Evolutionary conservation across 2,329 filamentous ascomycete genomes (phyloP).

Genomic region (Pezicula neosporulosa): DNA sequence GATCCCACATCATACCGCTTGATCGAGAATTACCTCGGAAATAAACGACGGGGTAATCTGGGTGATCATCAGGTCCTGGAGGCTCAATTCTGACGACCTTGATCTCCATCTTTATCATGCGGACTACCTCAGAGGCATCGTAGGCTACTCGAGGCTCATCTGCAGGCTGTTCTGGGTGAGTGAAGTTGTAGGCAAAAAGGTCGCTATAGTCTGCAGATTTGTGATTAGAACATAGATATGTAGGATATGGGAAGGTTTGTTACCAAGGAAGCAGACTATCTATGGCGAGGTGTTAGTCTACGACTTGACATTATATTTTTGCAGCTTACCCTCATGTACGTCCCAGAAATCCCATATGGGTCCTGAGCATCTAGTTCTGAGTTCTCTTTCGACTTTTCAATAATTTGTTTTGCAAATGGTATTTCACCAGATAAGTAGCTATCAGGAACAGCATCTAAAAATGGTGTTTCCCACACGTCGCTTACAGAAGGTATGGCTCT

Average conservation of each 20-base stretch:
- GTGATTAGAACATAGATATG: slow-evolving; percentile 31
- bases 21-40: slow-evolving; percentile 62
- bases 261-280: slow-evolving; percentile 42
- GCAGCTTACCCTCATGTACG: slow-evolving; percentile 61
- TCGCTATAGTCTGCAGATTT: slow-evolving; percentile 64
- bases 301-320: background rate
- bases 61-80: slow-evolving; percentile 54
- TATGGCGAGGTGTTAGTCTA: slow-evolving; percentile 17
- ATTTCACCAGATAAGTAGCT: slow-evolving; percentile 40
- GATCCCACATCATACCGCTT: slow-evolving; percentile 62
- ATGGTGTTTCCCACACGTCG: slow-evolving; percentile 50
- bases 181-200: slow-evolving; percentile 70
- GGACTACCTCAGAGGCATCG: slow-evolving; percentile 61
- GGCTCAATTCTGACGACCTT: slow-evolving; percentile 57
- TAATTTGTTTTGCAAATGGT: background rate
- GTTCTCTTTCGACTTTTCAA: background rate
- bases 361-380: slow-evolving; percentile 49
- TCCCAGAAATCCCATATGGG: slow-evolving; percentile 68
- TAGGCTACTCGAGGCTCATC: slow-evolving; percentile 49
- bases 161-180: slow-evolving; percentile 34
- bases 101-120: slow-evolving; percentile 67
- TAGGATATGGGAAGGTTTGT: slow-evolving; percentile 16
- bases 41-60: slow-evolving; percentile 60
- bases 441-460: slow-evolving; percentile 49
- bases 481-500: slow-evolving; percentile 28